Evolutionary conservation across 1,139 yeast species (phyloP), one percentile per base, ranked within the genome.

Genomic region (Geotrichum fermentans): DNA sequence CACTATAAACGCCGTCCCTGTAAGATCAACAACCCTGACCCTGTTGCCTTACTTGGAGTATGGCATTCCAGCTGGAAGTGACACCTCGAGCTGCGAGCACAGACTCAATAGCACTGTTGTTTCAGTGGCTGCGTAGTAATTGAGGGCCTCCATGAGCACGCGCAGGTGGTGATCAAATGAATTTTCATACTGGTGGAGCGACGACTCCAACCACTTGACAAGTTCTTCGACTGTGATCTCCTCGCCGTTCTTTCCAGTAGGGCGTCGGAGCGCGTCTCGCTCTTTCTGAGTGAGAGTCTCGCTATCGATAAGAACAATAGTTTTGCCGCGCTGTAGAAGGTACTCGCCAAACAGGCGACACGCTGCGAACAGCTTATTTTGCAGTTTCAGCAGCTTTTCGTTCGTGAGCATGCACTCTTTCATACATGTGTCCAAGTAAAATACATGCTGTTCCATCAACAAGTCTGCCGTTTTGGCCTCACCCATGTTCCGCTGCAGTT

Each of bases 321-420:
- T 73, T 59, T 78, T 79, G 58, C 82, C 75, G 54, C 82, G 68
- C 39, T 81, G 73, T 55, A 70, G 65, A 48, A 81, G 63, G 56
- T 78, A 80, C 52, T 75, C 73, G 55, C 81, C 79, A 61, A 73
- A 84, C 61, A 74, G 74, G 17, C 80, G 58, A 52, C 70, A 68
- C 8, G 67, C 61, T 24, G 63, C 54, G 47, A 66, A 58, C n/a
- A 69, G 56, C 53, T 68, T 66, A 30, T 66, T 61, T 50, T 61
- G 69, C 10, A 77, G 69, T 44, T 73, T 69, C 43, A 84, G 69
- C 45, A 84, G 67, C 43, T 73, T 74, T 22, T 78, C 74, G 50
- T 80, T 79, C 1, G 92, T 82, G 45, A 87, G 70, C 61, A 85
- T 73, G 22, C 89, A 78, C 55, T 83, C 87, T 55, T 80, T 76